Evolutionary conservation across 495 filamentous ascomycete genomes (phyloP).

Genomic region (Talaromyces thailandensis): DNA sequence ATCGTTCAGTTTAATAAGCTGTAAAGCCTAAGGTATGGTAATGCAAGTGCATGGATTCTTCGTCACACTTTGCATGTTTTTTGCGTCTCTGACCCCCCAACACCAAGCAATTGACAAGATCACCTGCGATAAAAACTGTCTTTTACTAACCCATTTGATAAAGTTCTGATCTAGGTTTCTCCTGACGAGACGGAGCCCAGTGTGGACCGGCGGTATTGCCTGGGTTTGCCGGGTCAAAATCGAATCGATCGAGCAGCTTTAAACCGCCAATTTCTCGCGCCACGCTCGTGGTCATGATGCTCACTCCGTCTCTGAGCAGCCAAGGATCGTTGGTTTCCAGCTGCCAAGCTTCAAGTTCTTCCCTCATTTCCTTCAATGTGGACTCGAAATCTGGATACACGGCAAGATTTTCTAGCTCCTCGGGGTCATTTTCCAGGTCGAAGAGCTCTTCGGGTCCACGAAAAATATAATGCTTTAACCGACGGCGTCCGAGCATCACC

Average conservation of each 20-base stretch:
- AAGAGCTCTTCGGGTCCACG: too few relatives aligned
- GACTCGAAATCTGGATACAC: too few relatives aligned
- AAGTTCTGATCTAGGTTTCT: background rate
- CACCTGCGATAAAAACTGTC: background rate
- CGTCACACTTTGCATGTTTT: background rate
- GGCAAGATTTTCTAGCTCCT: too few relatives aligned
- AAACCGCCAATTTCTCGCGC: constrained; percentile 23
- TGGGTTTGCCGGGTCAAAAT: constrained; percentile 21
- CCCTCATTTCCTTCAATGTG: too few relatives aligned
- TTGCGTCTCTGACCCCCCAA: background rate
- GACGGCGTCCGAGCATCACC: too few relatives aligned
- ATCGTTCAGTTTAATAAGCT: too few relatives aligned
- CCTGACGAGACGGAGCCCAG: background rate
- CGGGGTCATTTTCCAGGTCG: too few relatives aligned
- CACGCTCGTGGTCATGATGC: constrained; percentile 14
- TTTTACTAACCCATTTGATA: background rate
- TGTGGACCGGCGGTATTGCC: constrained; percentile 7
- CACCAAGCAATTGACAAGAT: background rate
- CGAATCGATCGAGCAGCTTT: constrained; percentile 28
- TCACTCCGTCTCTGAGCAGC: constrained; percentile 26
- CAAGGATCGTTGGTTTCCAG: constrained; percentile 32
- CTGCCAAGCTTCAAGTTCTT: too few relatives aligned
- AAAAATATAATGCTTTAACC: too few relatives aligned
- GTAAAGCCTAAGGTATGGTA: background rate
- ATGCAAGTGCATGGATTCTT: background rate